These are phyloP conservation scores for Saccharata proteae DNA, from an alignment of 2,329 filamentous ascomycete species.

Conservation along the genomic window DNA sequence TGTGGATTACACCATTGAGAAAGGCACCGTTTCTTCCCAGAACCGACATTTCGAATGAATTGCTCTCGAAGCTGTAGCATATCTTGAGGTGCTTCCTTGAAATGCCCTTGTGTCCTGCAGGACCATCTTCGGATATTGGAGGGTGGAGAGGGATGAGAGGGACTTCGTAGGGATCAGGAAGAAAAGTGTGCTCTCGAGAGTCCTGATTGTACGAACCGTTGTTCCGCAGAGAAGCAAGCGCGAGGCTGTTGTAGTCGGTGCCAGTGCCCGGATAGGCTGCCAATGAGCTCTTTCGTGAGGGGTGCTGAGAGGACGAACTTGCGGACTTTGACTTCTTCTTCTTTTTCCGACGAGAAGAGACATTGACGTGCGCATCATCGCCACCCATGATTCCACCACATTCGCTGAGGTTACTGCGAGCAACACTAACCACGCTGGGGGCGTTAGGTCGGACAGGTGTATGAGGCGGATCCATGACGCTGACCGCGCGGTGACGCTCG, in stretches of 20 bases:
- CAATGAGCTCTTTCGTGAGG: conserved; percentile 21
- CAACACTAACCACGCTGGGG: conserved; percentile 7
- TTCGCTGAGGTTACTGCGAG: conserved; percentile 16
- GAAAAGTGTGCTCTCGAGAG: too few relatives aligned
- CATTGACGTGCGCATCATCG: conserved; percentile 11
- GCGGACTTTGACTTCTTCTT: conserved; percentile 33
- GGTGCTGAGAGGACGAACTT: conserved; percentile 34
- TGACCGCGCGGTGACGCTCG: conserved; percentile 20
- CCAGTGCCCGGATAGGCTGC: conserved; percentile 7
- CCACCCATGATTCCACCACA: conserved; percentile 16
- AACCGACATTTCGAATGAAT: conserved; percentile 53
- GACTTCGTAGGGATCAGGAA: conserved; percentile 49
- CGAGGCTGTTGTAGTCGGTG: conserved; percentile 41
- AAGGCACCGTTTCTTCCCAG: conserved; percentile 58
- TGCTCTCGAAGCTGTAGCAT: conserved; percentile 50
- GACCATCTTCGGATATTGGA: conserved; percentile 30
- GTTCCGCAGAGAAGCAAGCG: conserved; percentile 23
- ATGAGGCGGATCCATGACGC: conserved; percentile 7
- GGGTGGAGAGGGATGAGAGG: conserved; percentile 64
- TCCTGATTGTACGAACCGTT: too few relatives aligned
- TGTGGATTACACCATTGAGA: conserved; percentile 47
- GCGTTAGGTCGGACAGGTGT: conserved; percentile 10
- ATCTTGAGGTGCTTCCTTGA: conserved; percentile 65
- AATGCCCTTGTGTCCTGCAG: conserved; percentile 53
- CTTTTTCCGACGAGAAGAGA: conserved; percentile 3